Conservation (phyloP, 2,329 filamentous ascomycete species). For the Ophiostoma montium region DNA sequence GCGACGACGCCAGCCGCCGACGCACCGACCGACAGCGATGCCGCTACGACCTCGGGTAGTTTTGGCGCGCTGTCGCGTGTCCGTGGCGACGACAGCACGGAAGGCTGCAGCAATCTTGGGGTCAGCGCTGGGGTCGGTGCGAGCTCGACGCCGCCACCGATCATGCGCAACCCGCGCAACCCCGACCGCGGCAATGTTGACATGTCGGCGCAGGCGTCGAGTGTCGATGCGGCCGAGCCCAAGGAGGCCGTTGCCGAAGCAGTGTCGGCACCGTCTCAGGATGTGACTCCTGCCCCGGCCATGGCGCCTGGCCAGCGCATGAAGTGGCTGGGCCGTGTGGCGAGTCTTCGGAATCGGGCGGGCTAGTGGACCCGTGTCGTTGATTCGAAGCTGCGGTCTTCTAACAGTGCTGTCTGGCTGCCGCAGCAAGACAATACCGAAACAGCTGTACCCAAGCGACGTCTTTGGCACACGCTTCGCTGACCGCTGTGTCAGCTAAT, state of each 20-base stretch:
- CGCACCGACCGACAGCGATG: constrained; percentile 15
- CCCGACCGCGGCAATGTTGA: constrained; percentile 10
- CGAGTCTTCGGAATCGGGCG: constrained; percentile 18
- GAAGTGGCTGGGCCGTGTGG: constrained; percentile 21
- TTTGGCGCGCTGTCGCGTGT: constrained; percentile 29
- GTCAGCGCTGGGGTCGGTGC: constrained; percentile 13
- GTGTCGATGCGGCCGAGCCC: background rate
- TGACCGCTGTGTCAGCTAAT: background rate
- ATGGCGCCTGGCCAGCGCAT: constrained; percentile 8
- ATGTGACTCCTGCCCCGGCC: background rate
- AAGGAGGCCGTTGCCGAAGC: background rate
- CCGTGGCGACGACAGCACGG: constrained; percentile 24
- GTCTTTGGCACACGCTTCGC: background rate
- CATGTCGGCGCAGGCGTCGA: background rate
- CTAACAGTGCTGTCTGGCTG: too few relatives aligned
- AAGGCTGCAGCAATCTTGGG: background rate
- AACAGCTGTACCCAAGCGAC: background rate
- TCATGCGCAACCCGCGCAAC: constrained; percentile 28
- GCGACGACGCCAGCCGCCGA: constrained; percentile 12
- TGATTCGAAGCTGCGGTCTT: background rate
- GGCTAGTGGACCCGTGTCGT: constrained; percentile 11
- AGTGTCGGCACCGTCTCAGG: background rate
- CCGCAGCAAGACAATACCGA: too few relatives aligned
- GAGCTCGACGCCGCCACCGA: constrained; percentile 42
- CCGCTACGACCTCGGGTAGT: constrained; percentile 11